phyloP scores from a whole-genome alignment of 345 rosid genomes.

The Acer yangbiense region DNA sequence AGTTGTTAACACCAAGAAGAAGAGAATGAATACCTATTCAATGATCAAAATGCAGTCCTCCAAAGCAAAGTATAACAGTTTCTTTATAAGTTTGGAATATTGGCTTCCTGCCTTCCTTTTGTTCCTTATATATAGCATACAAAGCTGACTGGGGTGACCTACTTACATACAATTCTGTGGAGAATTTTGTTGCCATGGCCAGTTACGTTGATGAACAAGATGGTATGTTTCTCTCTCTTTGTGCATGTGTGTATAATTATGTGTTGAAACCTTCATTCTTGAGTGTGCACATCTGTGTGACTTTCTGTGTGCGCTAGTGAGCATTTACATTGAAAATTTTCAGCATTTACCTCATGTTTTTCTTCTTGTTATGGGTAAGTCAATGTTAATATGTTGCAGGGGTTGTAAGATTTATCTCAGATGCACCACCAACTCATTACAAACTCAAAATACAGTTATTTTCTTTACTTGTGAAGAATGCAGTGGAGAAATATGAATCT shows the following conservation, averaged over 20 bases:
- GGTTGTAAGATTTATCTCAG: conserved; percentile 40
- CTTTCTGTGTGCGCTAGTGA: not conserved
- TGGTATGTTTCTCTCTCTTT: conserved; percentile 19
- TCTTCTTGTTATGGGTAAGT: not conserved
- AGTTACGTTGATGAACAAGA: not conserved
- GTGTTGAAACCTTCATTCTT: no score
- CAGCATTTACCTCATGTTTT: not conserved
- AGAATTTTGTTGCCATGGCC: conserved; percentile 26
- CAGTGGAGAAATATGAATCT: conserved; percentile 59
- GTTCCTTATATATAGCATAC: not conserved
- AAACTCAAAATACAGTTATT: conserved; percentile 47
- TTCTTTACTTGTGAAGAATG: conserved; percentile 45
- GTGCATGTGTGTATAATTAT: not conserved
- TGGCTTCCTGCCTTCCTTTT: conserved; percentile 5
- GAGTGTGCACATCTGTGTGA: not conserved
- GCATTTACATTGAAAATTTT: not conserved
- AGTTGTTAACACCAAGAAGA: not conserved
- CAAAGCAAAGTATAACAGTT: conserved; percentile 14
- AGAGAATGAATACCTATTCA: conserved; percentile 26
- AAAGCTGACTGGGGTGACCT: not conserved
- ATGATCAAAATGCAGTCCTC: conserved; percentile 8
- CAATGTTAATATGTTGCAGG: conserved; percentile 26
- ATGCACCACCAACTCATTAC: conserved; percentile 57
- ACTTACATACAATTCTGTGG: not conserved
- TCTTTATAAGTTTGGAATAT: conserved; percentile 16